Evolutionary conservation across 768 basidiomycete genomes (phyloP).

Genomic region (Mycena capillaripes): DNA sequence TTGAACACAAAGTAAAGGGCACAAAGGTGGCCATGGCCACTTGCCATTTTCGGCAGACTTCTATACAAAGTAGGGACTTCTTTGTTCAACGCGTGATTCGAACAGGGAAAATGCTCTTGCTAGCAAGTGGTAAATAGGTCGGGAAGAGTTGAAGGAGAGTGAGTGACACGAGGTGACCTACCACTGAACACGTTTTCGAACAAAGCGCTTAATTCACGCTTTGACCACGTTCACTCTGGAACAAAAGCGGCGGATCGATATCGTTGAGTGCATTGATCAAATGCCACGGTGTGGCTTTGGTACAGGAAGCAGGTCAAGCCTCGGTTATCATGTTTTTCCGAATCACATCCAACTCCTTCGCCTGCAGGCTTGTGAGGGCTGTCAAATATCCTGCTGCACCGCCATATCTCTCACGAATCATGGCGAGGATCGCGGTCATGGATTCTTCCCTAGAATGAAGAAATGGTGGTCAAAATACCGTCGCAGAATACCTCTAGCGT

Average conservation of each 20-base stretch:
- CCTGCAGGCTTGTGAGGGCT: slow-evolving; percentile 44
- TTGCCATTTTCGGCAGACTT: slow-evolving; percentile 21
- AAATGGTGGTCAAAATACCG: neutral
- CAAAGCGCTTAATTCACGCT: neutral
- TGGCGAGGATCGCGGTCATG: slow-evolving; percentile 48
- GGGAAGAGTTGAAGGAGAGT: too few relatives aligned
- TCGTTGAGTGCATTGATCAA: too few relatives aligned
- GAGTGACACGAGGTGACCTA: too few relatives aligned
- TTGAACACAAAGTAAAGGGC: slow-evolving; percentile 30
- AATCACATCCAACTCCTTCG: slow-evolving; percentile 44
- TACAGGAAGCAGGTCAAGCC: neutral
- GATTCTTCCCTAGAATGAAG: slow-evolving; percentile 53
- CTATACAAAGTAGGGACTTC: neutral
- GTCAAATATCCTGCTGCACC: slow-evolving; percentile 53
- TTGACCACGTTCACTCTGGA: too few relatives aligned
- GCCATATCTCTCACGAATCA: slow-evolving; percentile 52
- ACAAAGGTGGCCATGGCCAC: slow-evolving; percentile 11
- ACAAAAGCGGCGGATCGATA: too few relatives aligned
- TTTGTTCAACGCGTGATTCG: too few relatives aligned
- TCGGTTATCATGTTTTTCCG: slow-evolving; percentile 3
- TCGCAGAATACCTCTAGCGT: neutral
- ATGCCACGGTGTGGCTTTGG: too few relatives aligned
- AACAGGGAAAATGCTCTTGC: too few relatives aligned
- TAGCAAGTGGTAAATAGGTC: too few relatives aligned
- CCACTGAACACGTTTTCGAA: slow-evolving; percentile 14